These are phyloP conservation scores for Candida succiphila DNA, from an alignment of 805 yeast genomes.

Conservation along the genomic window DNA sequence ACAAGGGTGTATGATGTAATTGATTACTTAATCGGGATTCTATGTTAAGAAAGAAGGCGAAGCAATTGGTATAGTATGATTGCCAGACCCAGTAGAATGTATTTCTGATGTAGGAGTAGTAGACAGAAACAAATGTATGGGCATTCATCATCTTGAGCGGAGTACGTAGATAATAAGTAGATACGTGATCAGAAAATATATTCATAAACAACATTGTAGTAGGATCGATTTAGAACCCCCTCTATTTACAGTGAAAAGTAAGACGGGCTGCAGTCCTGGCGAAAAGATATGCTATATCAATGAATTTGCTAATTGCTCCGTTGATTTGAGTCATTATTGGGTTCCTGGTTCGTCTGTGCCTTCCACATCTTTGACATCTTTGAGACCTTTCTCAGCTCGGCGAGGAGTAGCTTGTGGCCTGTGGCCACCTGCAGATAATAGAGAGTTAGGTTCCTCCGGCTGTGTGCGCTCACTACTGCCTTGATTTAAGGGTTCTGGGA, in stretches of 20 bases:
- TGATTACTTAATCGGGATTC: not conserved
- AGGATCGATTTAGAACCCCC: not conserved
- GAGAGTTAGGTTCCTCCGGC: not conserved
- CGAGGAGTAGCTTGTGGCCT: conserved; percentile 5
- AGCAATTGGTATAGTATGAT: not conserved
- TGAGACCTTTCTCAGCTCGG: not conserved
- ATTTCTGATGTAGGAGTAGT: too few species aligned
- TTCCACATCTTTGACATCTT: not conserved
- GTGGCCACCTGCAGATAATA: conserved; percentile 6
- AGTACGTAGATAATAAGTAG: too few species aligned
- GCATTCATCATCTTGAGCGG: too few species aligned
- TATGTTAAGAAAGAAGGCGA: not conserved
- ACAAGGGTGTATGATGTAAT: not conserved
- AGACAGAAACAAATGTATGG: too few species aligned
- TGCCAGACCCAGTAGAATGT: too few species aligned
- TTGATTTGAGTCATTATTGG: not conserved
- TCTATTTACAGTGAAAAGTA: not conserved
- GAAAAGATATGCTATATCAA: too few species aligned
- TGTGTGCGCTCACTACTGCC: too few species aligned
- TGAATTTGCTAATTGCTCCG: not conserved
- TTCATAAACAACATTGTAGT: too few species aligned
- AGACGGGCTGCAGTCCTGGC: not conserved
- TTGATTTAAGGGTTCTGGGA: conserved; percentile 1
- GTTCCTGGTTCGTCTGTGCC: not conserved
- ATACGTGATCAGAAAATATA: too few species aligned